Evolutionary conservation across 805 yeast genomes (phyloP).

Genomic region (Yamadazyma sp.): DNA sequence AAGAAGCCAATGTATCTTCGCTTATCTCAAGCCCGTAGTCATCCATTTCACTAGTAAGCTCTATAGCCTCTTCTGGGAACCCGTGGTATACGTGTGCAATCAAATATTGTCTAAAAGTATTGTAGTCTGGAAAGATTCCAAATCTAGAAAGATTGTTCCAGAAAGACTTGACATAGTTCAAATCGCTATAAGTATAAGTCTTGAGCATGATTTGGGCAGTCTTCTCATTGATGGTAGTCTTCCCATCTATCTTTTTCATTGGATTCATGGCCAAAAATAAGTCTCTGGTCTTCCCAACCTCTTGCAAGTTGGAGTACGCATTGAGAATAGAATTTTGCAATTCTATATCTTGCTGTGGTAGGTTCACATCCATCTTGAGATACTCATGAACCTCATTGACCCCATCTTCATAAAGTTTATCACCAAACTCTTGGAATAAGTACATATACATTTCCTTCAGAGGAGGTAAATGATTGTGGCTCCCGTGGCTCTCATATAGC

Average conservation of each 20-base stretch:
- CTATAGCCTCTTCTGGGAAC: conserved; percentile 53
- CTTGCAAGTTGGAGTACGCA: conserved; percentile 60
- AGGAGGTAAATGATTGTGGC: conserved; percentile 27
- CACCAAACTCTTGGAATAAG: conserved; percentile 62
- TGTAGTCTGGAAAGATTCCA: conserved; percentile 51
- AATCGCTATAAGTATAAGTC: conserved; percentile 53
- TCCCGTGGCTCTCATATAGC: conserved; percentile 51
- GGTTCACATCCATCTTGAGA: conserved; percentile 57
- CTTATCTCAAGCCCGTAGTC: conserved; percentile 48
- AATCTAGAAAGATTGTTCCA: conserved; percentile 60
- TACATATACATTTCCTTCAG: conserved; percentile 55
- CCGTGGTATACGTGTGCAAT: conserved; percentile 73
- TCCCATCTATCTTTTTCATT: conserved; percentile 31
- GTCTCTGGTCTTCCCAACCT: conserved; percentile 55
- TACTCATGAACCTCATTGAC: conserved; percentile 61
- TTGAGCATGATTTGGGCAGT: conserved; percentile 68
- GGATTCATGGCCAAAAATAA: conserved; percentile 59
- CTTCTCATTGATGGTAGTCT: conserved; percentile 48
- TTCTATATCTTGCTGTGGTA: conserved; percentile 52
- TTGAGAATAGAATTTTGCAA: conserved; percentile 63
- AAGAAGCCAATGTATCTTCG: conserved; percentile 44
- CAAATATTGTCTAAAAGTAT: conserved; percentile 57
- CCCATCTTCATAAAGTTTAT: conserved; percentile 59
- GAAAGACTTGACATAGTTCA: conserved; percentile 56
- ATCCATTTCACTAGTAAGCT: conserved; percentile 46